A percentile compares a stretch with the other conserved stretches of the same genome.
Conservation (phyloP, 495 filamentous ascomycete species). For the Penicillium coprophilum region DNA sequence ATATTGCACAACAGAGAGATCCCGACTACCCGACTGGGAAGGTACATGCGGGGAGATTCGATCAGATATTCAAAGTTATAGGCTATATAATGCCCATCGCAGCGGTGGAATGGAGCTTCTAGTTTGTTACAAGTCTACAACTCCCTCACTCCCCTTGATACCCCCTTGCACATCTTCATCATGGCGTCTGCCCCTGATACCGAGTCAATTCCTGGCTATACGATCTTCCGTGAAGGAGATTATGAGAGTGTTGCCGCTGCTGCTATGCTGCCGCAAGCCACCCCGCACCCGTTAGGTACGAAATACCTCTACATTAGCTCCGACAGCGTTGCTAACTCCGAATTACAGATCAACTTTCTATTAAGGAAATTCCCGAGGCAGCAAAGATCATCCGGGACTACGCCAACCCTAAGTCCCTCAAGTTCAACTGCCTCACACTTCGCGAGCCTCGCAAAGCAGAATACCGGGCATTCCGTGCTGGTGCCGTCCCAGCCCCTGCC, state of each 20-base stretch:
- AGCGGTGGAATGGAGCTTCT: background rate
- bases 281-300: conserved; percentile 35
- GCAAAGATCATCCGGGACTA: conserved; percentile 36
- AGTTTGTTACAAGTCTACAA: conserved; percentile 16
- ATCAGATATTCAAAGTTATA: conserved; percentile 15
- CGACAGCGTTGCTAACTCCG: background rate
- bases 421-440: conserved; percentile 82
- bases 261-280: conserved; percentile 31
- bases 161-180: conserved; percentile 11
- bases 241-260: conserved; percentile 37
- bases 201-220: conserved; percentile 38
- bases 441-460: conserved; percentile 78
- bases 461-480: conserved; percentile 70
- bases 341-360: conserved; percentile 32
- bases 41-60: conserved; percentile 28
- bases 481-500: conserved; percentile 43
- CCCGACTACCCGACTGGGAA: conserved; percentile 24
- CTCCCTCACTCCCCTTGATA: conserved; percentile 7
- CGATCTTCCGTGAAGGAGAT: conserved; percentile 38
- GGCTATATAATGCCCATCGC: conserved; percentile 24
- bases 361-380: conserved; percentile 34
- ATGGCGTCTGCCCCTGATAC: conserved; percentile 39
- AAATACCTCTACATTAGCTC: background rate
- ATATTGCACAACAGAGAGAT: conserved; percentile 2
- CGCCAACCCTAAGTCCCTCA: conserved; percentile 44